Percentiles rank a stretch among this genome's conserved stretches.
phyloP scores from a whole-genome alignment of 371 early-diverging fungal genomes.

The Mortierella sp. region DNA sequence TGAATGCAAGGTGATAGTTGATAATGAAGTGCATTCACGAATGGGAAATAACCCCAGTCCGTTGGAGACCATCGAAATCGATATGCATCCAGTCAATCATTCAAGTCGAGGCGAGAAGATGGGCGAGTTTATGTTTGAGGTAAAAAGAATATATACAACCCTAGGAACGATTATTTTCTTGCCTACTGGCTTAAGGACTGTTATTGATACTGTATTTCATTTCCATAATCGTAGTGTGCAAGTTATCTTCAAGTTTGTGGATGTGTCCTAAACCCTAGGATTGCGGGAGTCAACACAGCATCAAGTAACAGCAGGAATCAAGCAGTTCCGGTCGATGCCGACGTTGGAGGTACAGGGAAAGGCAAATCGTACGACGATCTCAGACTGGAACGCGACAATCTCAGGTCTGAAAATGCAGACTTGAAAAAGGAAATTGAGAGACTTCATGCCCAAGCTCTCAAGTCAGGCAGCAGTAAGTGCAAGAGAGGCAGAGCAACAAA shows the following conservation, averaged over 20 bases:
- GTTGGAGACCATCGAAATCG: constrained; percentile 34
- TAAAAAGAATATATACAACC: not conserved
- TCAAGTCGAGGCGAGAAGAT: constrained; percentile 36
- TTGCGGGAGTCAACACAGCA: not conserved
- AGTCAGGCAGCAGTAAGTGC: constrained; percentile 25
- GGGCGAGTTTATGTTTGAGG: constrained; percentile 54
- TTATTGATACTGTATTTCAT: not conserved
- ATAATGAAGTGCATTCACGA: constrained; percentile 44
- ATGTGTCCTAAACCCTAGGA: constrained; percentile 19
- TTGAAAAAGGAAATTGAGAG: constrained; percentile 43
- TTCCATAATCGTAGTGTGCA: constrained; percentile 13
- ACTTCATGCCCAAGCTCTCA: constrained; percentile 25
- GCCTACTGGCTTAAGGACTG: not conserved
- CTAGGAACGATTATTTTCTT: not conserved
- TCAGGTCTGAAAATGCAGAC: constrained; percentile 30
- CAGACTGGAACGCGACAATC: constrained; percentile 41
- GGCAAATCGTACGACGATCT: constrained; percentile 35
- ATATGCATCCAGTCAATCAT: constrained; percentile 49
- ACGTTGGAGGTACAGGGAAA: not conserved
- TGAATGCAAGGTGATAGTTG: constrained; percentile 46
- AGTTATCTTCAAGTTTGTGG: constrained; percentile 29
- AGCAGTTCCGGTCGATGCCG: not conserved
- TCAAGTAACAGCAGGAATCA: not conserved
- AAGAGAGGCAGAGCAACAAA: not conserved
- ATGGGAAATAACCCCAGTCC: constrained; percentile 7